These are phyloP conservation scores for Ochromonas danica DNA, from an alignment of 108 stramenopile species.

Conservation along the genomic window DNA sequence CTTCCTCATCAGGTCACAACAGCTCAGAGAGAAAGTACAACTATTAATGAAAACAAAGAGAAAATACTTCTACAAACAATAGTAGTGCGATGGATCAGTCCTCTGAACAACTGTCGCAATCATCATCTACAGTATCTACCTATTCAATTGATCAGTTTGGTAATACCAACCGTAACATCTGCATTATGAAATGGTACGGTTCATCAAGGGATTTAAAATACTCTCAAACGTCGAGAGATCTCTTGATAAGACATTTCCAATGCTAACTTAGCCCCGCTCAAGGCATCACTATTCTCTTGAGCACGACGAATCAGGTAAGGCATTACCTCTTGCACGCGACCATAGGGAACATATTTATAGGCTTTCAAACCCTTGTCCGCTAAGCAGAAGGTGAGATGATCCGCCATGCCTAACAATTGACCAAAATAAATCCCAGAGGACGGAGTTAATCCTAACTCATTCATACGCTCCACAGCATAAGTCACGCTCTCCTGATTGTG, in stretches of 20 bases:
- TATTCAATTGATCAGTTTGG: too few species aligned
- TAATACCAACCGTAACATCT: too few species aligned
- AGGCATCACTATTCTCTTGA: conserved; percentile 83
- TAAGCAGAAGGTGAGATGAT: conserved; percentile 86
- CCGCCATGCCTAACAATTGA: conserved; percentile 85
- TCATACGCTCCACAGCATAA: conserved; percentile 69
- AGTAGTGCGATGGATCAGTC: too few species aligned
- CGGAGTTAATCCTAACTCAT: conserved; percentile 59
- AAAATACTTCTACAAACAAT: too few species aligned
- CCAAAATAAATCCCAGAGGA: conserved; percentile 69
- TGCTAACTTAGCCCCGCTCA: conserved; percentile 42
- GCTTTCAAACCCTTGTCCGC: conserved; percentile 72
- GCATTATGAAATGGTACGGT: too few species aligned
- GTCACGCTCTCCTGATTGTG: conserved; percentile 84
- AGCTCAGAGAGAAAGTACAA: too few species aligned
- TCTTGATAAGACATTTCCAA: neutral
- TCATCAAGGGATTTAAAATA: too few species aligned
- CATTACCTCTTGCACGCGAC: conserved; percentile 82
- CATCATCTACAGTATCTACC: too few species aligned
- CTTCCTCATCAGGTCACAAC: too few species aligned
- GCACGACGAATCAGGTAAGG: conserved; percentile 93
- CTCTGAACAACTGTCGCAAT: too few species aligned
- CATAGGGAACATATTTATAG: conserved; percentile 94
- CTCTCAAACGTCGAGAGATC: neutral
- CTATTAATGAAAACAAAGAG: too few species aligned